Evolutionary conservation across 176 grass and related monocot species (phyloP), one percentile per base, ranked within the genome.

Genomic region (Rhynchospora pubera): DNA sequence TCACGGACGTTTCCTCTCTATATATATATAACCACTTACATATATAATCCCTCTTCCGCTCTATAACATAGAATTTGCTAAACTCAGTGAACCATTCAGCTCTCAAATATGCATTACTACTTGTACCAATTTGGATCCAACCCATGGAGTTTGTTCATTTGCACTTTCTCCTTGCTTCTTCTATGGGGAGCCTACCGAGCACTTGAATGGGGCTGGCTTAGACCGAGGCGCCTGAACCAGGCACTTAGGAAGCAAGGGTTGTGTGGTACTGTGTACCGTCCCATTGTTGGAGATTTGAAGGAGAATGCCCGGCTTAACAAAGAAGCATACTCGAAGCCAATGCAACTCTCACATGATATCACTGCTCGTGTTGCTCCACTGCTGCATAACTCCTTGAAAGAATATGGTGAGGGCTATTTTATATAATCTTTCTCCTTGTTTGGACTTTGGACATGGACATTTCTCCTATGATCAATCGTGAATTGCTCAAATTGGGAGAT

Each of bases 141-240:
- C 15, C 1, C 16, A 3, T 80, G 78, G 78, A 81, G 78, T 55
- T 81, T 47, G 58, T 43, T 62, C 32, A 63, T 81, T 23, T 39
- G 78, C 7, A n/a, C 39, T 24, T 44, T 81, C 57, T 64, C 57
- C 53, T 84, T 74, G 39, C 16, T 15, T 11, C 0, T 85, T 3
- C 69, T 80, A 28, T 28, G 26, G 26, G 26, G 26, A 28, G 26
- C 26, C 26, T 28, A 28, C 26, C 26, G 26, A 28, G 26, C 26
- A 28, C 5, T 94, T 57, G 88, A 90, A 57, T 88, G 84, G 90
- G 86, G 68, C 1, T 94, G 90, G 93, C 86, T 88, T 83, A 82
- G 65, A 64, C 93, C 93, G 58, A 82, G 66, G 34, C 83, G 90
- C 11, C 86, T 90, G 18, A 82, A 59, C 0, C 59, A 85, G 12